Conservation (phyloP, 2,329 filamentous ascomycete species). For the Beauveria rudraprayagi region DNA sequence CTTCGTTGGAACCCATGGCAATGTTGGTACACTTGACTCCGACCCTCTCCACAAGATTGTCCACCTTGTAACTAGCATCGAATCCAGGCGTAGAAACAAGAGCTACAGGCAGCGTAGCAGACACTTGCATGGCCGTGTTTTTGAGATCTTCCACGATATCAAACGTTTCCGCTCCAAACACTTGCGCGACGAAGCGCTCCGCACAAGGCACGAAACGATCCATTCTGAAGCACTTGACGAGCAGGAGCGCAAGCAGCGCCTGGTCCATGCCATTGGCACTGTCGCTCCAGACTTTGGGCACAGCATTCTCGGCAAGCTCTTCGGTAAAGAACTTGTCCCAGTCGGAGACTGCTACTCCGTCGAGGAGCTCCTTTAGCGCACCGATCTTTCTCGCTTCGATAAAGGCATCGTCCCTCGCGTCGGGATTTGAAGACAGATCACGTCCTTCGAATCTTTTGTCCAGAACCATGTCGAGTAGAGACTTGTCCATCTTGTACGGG, state of each 20-base stretch:
- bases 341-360: constrained; percentile 49
- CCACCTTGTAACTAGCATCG: constrained; percentile 98
- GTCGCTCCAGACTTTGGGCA: constrained; percentile 69
- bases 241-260: constrained; percentile 71
- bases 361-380: constrained; percentile 65
- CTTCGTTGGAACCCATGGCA: constrained; percentile 97
- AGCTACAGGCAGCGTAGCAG: constrained; percentile 76
- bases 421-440: constrained; percentile 65
- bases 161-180: constrained; percentile 77
- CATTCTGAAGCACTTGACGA: constrained; percentile 91
- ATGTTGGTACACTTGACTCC: constrained; percentile 86
- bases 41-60: constrained; percentile 80
- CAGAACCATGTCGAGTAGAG: constrained; percentile 76
- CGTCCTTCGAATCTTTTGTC: constrained; percentile 67
- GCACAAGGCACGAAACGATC: constrained; percentile 91
- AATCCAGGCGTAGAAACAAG: constrained; percentile 94
- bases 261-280: constrained; percentile 58
- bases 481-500: constrained; percentile 93
- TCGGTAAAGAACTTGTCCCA: constrained; percentile 82
- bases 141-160: constrained; percentile 80
- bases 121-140: constrained; percentile 76
- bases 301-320: constrained; percentile 76
- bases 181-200: constrained; percentile 78
- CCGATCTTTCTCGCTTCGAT: constrained; percentile 59
- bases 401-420: constrained; percentile 61